Evolutionary conservation across 177 flowering plant genomes (phyloP), one percentile per base, ranked within the genome.

Genomic region (Telopea speciosissima): DNA sequence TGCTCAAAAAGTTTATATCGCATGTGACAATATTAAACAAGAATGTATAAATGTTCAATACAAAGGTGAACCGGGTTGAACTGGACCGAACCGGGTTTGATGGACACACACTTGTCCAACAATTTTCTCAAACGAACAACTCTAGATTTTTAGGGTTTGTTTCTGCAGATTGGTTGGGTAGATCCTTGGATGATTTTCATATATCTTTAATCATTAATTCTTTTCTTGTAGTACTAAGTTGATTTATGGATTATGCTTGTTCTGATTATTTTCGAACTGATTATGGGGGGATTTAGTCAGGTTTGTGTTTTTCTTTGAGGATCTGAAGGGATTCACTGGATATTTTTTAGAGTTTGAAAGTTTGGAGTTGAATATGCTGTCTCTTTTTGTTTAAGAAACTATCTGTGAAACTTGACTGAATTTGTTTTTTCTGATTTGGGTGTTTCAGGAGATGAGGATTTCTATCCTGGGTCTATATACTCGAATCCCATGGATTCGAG

Each of bases 401-500:
- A 12, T 8, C 24, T 59, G 12, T 45, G 49, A 54, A 19, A 58
- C 74, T 75, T 70, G 60, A 22, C 70, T 79, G 71, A 74, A 23
- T 68, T 65, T 24, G 22, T 2, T 66, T 24, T 22, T 2, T 66
- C 42, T 45, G 58, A 21, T 25, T 70, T 74, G 79, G 63, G 44
- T 40, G 36, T 76, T 75, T 69, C 89, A 90, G 97, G 91, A 56
- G 84, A 79, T 68, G 84, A 79, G 77, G 85, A 77, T 60, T 83
- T 89, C 75, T 86, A 64, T 81, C 75, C 78, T 64, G 85, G 88
- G 71, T 73, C 93, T 7, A 44, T 87, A 42, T 84, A 71, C 80
- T 58, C 87, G 21, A 81, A 79, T 68, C 81, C 80, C 63, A 87
- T 84, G 83, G 92, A 88, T 45, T 71, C 87, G 0, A 82, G 81